Evolutionary conservation across 495 filamentous ascomycete species (phyloP), one percentile per base, ranked within the genome.

Genomic region (Aspergillus affinis): DNA sequence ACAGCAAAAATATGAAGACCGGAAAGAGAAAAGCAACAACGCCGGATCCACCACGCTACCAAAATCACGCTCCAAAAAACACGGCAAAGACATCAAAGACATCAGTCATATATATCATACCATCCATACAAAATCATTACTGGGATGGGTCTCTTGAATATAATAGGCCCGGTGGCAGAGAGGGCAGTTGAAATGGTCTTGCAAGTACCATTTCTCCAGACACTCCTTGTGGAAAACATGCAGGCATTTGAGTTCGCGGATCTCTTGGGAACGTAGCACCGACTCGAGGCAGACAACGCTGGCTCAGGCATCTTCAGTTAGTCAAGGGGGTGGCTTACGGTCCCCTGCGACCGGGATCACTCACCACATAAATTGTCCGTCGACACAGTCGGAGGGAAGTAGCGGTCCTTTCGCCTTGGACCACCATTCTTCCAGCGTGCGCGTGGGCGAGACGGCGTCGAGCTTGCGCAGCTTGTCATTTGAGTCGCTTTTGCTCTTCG

Each of bases 191-290:
- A 66, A 78, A 48, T 80, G 76, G 59, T 75, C 69, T 6, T 75
- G 68, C 45, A 79, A 60, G 55, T 73, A 80, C 78, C 78, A 80
- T 51, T 72, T 76, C 49, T 80, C 78, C 20, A 80, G 61, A 53
- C 78, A 79, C 54, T 78, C 75, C 17, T 72, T 70, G 52, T 80
- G 78, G 53, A 80, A 80, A 15, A 80, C 76, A 54, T 80, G 78
- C 51, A 76, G 63, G 51, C 78, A 80, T 50, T 71, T 74, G 52
- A 80, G 51, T 48, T 80, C 74, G 10, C 73, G 71, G 50, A 80
- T 77, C 50, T 77, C 72, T 44, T 80, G 71, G 2, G 66, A 62
- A 27, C 66, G 74, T 15, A 68, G 62, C 18, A 80, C 78, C 41
- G 73, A 67, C 13, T 80, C 78, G 19, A 80, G 65, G 50, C 78